These are phyloP conservation scores for Kwoniella sp. DNA, from an alignment of 768 basidiomycete species.

Conservation along the genomic window DNA sequence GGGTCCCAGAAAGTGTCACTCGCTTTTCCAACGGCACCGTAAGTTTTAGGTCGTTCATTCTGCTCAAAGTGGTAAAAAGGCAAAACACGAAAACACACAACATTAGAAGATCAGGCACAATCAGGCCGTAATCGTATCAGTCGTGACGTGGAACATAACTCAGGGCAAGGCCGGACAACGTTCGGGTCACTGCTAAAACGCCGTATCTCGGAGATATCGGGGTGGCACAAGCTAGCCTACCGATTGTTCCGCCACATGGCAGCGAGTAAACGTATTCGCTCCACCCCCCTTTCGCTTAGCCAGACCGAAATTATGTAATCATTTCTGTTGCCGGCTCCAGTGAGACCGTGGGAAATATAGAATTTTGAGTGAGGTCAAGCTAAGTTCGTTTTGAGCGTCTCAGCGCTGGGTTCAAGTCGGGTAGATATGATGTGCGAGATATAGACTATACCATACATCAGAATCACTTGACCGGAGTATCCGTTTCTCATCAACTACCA, in stretches of 20 bases:
- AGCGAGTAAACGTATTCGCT: no score
- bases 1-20: neutral
- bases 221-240: conserved; percentile 11
- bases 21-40: conserved; percentile 1
- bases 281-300: no score
- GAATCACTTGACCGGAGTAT: no score
- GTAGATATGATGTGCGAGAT: no score
- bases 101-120: conserved; percentile 27
- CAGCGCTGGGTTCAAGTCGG: no score
- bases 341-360: neutral
- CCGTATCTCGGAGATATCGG: conserved; percentile 5
- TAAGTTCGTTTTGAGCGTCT: no score
- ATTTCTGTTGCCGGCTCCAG: neutral
- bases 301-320: no score
- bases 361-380: no score
- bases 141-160: conserved; percentile 11
- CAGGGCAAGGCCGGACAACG: no score
- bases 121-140: neutral
- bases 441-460: neutral
- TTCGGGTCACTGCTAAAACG: no score
- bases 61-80: neutral
- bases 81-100: neutral
- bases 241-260: no score
- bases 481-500: conserved; percentile 11
- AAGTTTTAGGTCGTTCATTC: no score